Percentiles rank a stretch among this genome's conserved stretches.
phyloP scores from a whole-genome alignment of 2,329 filamentous ascomycete genomes.

The Claviceps sp. region DNA sequence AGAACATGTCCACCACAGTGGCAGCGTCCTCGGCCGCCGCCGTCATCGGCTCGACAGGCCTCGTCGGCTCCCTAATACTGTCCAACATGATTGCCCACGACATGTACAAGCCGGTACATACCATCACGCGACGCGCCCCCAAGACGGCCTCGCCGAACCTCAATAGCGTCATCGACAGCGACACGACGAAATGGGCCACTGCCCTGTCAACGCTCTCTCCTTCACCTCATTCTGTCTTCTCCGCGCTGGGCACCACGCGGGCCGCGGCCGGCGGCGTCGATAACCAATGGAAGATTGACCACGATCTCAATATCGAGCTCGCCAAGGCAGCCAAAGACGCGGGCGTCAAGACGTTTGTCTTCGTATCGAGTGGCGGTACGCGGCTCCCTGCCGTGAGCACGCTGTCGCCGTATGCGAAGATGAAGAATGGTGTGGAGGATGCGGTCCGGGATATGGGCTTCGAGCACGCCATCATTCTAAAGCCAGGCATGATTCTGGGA shows the following conservation, averaged over 20 bases:
- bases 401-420: conserved; percentile 41
- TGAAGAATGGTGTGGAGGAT: conserved; percentile 86
- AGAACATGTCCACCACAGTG: background rate
- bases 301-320: conserved; percentile 71
- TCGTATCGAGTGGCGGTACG: conserved; percentile 50
- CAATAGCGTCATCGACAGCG: conserved; percentile 45
- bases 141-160: conserved; percentile 45
- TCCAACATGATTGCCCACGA: conserved; percentile 42
- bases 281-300: conserved; percentile 76
- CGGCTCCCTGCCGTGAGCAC: conserved; percentile 22
- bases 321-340: conserved; percentile 60
- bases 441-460: conserved; percentile 58
- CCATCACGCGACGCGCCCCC: conserved; percentile 54
- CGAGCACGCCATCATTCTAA: conserved; percentile 59
- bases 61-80: conserved; percentile 64
- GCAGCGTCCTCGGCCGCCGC: conserved; percentile 22
- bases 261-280: conserved; percentile 61
- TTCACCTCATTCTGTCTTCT: conserved; percentile 54
- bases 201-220: conserved; percentile 42
- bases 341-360: conserved; percentile 62
- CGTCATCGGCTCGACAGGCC: conserved; percentile 52
- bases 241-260: conserved; percentile 67
- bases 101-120: conserved; percentile 41
- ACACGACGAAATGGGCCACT: conserved; percentile 55
- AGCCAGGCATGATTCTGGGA: conserved; percentile 67